These are phyloP conservation scores for Alternaria incomplexa DNA, from an alignment of 2,329 filamentous ascomycete species.

Conservation along the genomic window DNA sequence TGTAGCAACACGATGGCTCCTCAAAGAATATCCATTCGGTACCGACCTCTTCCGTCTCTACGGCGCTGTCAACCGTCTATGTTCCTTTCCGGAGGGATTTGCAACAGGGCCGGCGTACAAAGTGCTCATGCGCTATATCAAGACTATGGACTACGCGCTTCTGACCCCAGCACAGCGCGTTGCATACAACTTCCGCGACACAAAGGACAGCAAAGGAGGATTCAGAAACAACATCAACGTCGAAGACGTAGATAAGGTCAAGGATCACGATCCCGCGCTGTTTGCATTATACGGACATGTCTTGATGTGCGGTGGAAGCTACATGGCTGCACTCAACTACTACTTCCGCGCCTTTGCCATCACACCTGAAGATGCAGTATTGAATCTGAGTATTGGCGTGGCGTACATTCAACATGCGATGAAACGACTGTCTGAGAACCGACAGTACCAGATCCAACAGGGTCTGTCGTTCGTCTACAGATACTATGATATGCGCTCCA, in stretches of 20 bases:
- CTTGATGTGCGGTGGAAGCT: conserved; percentile 81
- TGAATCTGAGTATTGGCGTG: conserved; percentile 77
- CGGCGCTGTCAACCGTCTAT: conserved; percentile 76
- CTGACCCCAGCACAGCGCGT: conserved; percentile 60
- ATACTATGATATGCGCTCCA: conserved; percentile 69
- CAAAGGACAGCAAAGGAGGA: conserved; percentile 47
- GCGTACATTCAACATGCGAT: conserved; percentile 86
- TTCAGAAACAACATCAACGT: conserved; percentile 47
- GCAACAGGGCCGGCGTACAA: conserved; percentile 85
- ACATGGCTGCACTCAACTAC: conserved; percentile 84
- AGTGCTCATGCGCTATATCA: conserved; percentile 89
- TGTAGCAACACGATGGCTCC: conserved; percentile 79
- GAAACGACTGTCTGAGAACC: conserved; percentile 87
- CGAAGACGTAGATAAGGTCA: conserved; percentile 49
- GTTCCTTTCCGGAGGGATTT: conserved; percentile 75
- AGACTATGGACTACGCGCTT: conserved; percentile 78
- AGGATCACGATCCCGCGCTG: conserved; percentile 71
- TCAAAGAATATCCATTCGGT: conserved; percentile 79
- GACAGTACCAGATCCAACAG: conserved; percentile 86
- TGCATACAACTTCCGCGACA: conserved; percentile 47
- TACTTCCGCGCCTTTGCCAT: conserved; percentile 73
- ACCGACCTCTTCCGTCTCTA: conserved; percentile 87
- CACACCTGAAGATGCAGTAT: conserved; percentile 75
- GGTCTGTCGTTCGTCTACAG: conserved; percentile 80
- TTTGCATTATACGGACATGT: conserved; percentile 92